A percentile compares a stretch with the other conserved stretches of the same genome.
These are phyloP conservation scores for Penicillium frequentans DNA, from an alignment of 2,329 filamentous ascomycete species.

Conservation along the genomic window DNA sequence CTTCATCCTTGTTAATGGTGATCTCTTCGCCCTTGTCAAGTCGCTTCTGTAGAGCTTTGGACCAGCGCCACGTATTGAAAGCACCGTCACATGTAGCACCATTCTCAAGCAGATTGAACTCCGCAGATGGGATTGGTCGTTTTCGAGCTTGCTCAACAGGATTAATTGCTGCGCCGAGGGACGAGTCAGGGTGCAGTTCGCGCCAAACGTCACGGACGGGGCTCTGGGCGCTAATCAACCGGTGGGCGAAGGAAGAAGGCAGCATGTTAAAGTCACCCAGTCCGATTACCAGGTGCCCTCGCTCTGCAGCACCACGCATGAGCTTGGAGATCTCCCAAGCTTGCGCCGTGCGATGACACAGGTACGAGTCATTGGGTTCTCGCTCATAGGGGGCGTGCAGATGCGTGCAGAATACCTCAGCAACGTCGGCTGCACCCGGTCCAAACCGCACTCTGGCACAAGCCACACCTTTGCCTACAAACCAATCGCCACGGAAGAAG, in stretches of 20 bases:
- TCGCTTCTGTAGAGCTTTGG: constrained; percentile 65
- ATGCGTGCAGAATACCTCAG: constrained; percentile 93
- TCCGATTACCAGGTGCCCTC: constrained; percentile 79
- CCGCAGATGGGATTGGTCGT: constrained; percentile 69
- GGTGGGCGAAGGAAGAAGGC: constrained; percentile 81
- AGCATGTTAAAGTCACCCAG: constrained; percentile 97
- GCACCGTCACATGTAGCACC: constrained; percentile 84
- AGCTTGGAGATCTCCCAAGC: constrained; percentile 94
- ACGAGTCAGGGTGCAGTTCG: constrained; percentile 77
- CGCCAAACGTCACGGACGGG: constrained; percentile 84
- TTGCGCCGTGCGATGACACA: constrained; percentile 87
- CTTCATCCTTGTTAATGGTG: constrained; percentile 62
- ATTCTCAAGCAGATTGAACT: constrained; percentile 75
- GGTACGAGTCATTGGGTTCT: constrained; percentile 78
- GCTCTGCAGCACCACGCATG: constrained; percentile 75
- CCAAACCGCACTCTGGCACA: constrained; percentile 76
- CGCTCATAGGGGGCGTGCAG: constrained; percentile 84
- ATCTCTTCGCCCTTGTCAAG: constrained; percentile 66
- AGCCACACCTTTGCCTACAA: constrained; percentile 90
- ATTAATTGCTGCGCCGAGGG: constrained; percentile 71
- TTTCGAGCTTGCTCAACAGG: constrained; percentile 65
- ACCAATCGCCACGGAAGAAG: constrained; percentile 95
- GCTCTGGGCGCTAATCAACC: constrained; percentile 74
- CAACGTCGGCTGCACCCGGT: constrained; percentile 61
- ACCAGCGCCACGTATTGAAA: constrained; percentile 94